Evolutionary conservation across 1,284 basidiomycete species (phyloP), one percentile per base, ranked within the genome.

Genomic region (Fomitopsis schrenkii): DNA sequence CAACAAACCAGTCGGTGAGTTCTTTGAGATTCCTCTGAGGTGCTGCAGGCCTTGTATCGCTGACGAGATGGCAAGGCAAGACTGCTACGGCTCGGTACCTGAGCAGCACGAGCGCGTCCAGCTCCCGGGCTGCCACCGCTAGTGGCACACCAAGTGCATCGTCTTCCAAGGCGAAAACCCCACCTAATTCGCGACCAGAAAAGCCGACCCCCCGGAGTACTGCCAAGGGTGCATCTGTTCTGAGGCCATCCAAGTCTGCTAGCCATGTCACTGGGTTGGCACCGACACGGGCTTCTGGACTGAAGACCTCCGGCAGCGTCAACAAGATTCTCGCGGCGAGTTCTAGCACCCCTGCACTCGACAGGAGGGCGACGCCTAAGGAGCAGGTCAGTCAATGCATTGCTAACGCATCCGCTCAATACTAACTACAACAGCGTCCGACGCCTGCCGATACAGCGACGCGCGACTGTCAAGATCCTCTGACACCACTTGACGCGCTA

Each of bases 271-370:
- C 52, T 38, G 63, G 60, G 28, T 15, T 46, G 41, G 62, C 60
- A 17, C 44, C 63, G 30, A 54, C 59, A 28, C 64, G 63, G 59
- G 33, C 17, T 14, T 28, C 22, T n/a, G 30, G 17, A 9, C 61
- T 65, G 63, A 65, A 64, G 62, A 59, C 61, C 35, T 54, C 62
- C 53, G 59, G 59, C 61, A 65, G 63, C 61, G 44, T 61, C 54
- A 62, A 62, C 62, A 62, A 62, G 55, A 54, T 56, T 33, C 40
- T 53, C 35, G 55, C 60, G n/a, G 60, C 57, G 28, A 61, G 59
- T 50, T 36, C 52, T 40, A 54, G 36, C 35, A 26, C 52, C 10
- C 58, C 60, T 15, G 30, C 62, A 26, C 14, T 42, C 30, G 12
- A 59, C 48, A 36, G 55, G n/a, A 46, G 54, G 41, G 57, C 45